Evolutionary conservation across 352 stramenopile genomes (phyloP).

Genomic region (Pythium chondricola): DNA sequence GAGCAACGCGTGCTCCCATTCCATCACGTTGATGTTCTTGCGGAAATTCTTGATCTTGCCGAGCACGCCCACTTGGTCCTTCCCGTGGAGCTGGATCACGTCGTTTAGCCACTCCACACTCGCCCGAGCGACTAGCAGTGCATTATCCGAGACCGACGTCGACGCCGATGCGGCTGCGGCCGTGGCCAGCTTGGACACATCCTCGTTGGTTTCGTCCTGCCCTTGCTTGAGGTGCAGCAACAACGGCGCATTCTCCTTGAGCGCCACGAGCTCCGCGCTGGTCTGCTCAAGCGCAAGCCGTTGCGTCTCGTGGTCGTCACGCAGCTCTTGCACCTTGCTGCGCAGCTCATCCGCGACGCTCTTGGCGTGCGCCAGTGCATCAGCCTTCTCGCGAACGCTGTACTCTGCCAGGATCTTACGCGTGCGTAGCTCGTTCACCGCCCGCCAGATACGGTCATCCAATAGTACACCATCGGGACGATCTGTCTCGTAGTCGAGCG

Average conservation of each 20-base stretch:
- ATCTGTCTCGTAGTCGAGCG: constrained; percentile 67
- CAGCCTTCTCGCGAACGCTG: constrained; percentile 38
- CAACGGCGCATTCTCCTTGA: constrained; percentile 66
- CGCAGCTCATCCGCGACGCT: constrained; percentile 51
- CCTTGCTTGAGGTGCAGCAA: constrained; percentile 89
- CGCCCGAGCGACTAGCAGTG: constrained; percentile 67
- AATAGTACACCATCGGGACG: constrained; percentile 55
- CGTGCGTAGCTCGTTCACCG: constrained; percentile 48
- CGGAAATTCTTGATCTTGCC: constrained; percentile 90
- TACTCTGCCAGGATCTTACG: constrained; percentile 67
- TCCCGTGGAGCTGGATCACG: constrained; percentile 79
- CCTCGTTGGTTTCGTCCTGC: constrained; percentile 82
- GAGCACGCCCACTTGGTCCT: constrained; percentile 82
- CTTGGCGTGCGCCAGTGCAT: constrained; percentile 42
- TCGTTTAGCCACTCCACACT: constrained; percentile 86
- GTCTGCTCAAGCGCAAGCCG: constrained; percentile 1
- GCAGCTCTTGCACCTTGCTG: constrained; percentile 35
- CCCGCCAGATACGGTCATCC: constrained; percentile 62
- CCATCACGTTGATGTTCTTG: constrained; percentile 92
- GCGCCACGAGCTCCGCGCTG: constrained; percentile 23
- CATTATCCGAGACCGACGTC: constrained; percentile 22
- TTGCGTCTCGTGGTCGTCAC: constrained; percentile 26
- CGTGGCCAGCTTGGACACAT: constrained; percentile 22
- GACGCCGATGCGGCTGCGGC: constrained; percentile 5
- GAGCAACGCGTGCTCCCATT: constrained; percentile 88